These are phyloP conservation scores for Scenedesmus sp. DNA, from an alignment of 163 green algal genomes.

Conservation along the genomic window DNA sequence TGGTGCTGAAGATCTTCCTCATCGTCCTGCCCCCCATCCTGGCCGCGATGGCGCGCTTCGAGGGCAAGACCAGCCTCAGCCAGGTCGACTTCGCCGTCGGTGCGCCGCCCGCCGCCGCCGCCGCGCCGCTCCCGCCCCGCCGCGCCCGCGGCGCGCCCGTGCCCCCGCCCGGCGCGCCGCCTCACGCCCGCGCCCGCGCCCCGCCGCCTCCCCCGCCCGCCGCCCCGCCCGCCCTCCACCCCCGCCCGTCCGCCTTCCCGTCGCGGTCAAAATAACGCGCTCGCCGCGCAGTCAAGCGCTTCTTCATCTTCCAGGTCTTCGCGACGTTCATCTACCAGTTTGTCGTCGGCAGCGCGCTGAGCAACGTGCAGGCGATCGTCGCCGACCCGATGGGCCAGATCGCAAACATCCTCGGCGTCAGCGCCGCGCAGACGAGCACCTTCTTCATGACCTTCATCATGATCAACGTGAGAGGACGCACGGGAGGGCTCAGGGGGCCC, in stretches of 20 bases:
- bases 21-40: slow-evolving; percentile 75
- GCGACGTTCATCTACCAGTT: slow-evolving; percentile 69
- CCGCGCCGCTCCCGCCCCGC: no score
- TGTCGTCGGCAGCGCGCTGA: not conserved
- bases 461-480: slow-evolving; percentile 50
- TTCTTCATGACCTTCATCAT: slow-evolving; percentile 86
- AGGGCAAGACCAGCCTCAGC: slow-evolving; percentile 60
- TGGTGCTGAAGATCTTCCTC: slow-evolving; percentile 87
- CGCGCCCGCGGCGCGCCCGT: no score
- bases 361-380: slow-evolving; percentile 1
- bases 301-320: slow-evolving; percentile 85
- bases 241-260: no score
- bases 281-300: slow-evolving; percentile 60
- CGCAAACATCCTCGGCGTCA: slow-evolving; percentile 16
- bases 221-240: no score
- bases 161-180: no score
- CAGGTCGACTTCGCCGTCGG: slow-evolving; percentile 73
- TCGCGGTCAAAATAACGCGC: no score
- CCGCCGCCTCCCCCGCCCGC: no score
- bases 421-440: slow-evolving; percentile 57
- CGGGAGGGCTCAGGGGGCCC: no score
- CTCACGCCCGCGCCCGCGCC: no score
- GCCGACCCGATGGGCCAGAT: not conserved
- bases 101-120: not conserved
- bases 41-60: slow-evolving; percentile 62